Evolutionary conservation across 495 filamentous ascomycete species (phyloP), one percentile per base, ranked within the genome.

Genomic region (Echria macrotheca): DNA sequence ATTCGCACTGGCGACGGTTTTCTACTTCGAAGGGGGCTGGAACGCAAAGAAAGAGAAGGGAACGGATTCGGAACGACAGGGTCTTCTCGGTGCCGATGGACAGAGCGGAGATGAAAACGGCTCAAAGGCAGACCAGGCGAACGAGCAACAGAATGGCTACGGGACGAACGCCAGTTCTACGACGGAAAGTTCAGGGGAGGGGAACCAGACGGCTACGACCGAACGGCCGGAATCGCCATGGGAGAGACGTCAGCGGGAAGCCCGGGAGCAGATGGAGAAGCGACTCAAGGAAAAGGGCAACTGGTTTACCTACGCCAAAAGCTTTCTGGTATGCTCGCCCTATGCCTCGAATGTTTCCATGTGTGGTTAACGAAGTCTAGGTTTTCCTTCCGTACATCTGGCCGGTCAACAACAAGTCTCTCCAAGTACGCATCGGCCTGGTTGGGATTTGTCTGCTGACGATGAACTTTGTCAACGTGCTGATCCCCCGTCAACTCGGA

Each of bases 401-500:
- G 80, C 83, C 84, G 1, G 65, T 76, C 35, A 75, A 77, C 39
- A 70, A 74, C 47, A 73, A 62, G 26, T 50, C 57, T 9, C 68
- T 86, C 17, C 82, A 86, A 51, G 46, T 81, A 12, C 69, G 73
- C 15, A 71, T 80, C 39, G 55, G 75, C 8, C 67, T 81, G 12
- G 76, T 85, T 24, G 80, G 73, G 2, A 17, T 80, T 9, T 87
- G 83, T 54, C 57, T 88, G n/a, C 60, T 85, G 14, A 63, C 72
- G 26, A 72, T 73, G 21, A 83, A 84, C 59, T 73, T 70, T 2
- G 63, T 87, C 40, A 81, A 83, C 50, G 68, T 87, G 17, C 60
- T 86, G 19, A 75, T 85, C 44, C 84, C 84, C 21, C 75, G 79
- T 21, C 84, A 86, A 54, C 70, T 84, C 22, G 84, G 84, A 35